Conservation (phyloP, 352 stramenopile species). For the Phytophthora sp. region DNA sequence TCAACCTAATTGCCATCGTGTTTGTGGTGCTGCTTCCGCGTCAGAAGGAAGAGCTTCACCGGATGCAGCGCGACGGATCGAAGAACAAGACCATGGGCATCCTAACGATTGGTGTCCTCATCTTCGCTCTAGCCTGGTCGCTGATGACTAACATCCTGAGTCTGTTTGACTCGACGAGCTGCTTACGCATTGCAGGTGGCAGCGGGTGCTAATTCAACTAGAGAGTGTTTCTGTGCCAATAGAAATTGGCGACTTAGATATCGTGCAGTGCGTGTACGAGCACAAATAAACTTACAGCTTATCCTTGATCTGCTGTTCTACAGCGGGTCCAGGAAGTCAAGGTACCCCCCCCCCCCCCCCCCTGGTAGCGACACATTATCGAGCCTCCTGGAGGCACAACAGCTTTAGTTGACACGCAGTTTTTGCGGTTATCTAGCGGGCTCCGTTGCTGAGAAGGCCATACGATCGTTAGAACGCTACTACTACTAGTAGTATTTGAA, state of each 20-base stretch:
- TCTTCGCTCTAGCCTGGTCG: slow-evolving; percentile 56
- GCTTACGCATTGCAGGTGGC: slow-evolving; percentile 53
- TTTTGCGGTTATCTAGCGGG: too few species aligned
- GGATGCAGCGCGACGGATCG: slow-evolving; percentile 44
- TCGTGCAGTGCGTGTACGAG: slow-evolving; percentile 13
- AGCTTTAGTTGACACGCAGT: too few species aligned
- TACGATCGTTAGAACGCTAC: too few species aligned
- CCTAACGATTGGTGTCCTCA: slow-evolving; percentile 39
- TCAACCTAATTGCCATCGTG: slow-evolving; percentile 53
- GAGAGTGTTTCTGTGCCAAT: background rate
- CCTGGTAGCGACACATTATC: too few species aligned
- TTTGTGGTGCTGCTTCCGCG: slow-evolving; percentile 58
- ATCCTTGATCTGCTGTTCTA: too few species aligned
- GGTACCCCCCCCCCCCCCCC: too few species aligned
- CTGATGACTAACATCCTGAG: slow-evolving; percentile 73
- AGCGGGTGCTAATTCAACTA: slow-evolving; percentile 25
- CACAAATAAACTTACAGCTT: slow-evolving; percentile 12
- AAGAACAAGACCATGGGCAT: slow-evolving; percentile 42
- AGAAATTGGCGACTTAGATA: slow-evolving; percentile 8
- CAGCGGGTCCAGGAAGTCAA: too few species aligned
- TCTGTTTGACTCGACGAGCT: slow-evolving; percentile 58
- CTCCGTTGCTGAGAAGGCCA: too few species aligned
- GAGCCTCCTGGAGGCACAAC: too few species aligned
- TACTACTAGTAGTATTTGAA: too few species aligned
- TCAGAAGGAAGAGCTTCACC: slow-evolving; percentile 61